Evolutionary conservation across 495 filamentous ascomycete species (phyloP).

Genomic region (Jackrogersella minutella): DNA sequence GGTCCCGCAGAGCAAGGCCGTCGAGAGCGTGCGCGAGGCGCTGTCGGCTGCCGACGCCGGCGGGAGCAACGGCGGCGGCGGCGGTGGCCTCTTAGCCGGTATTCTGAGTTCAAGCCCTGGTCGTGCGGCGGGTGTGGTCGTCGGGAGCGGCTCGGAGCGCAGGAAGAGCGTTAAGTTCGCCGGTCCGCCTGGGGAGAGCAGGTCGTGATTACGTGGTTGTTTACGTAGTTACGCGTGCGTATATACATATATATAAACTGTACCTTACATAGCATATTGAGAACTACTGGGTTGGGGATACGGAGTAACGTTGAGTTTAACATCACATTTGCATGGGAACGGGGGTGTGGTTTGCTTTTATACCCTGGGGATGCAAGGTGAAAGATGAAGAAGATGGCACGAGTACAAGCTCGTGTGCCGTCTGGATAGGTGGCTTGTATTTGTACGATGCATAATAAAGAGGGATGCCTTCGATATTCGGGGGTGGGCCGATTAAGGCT

Average conservation of each 20-base stretch:
- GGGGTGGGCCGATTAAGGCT: too few species aligned
- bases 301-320: too few species aligned
- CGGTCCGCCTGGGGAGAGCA: conserved; percentile 30
- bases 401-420: neutral
- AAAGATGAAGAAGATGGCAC: neutral
- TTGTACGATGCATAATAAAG: neutral
- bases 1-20: conserved; percentile 61
- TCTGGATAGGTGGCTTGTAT: neutral
- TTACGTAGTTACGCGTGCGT: neutral
- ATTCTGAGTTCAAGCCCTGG: conserved; percentile 59
- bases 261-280: too few species aligned
- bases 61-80: neutral
- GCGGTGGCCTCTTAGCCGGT: conserved; percentile 27
- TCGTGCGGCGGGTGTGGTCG: conserved; percentile 22
- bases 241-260: neutral
- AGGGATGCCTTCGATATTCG: too few species aligned
- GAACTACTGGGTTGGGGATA: too few species aligned
- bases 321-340: too few species aligned
- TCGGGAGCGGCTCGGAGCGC: conserved; percentile 51
- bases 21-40: conserved; percentile 60
- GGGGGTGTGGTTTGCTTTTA: too few species aligned
- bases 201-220: neutral
- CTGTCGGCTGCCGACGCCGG: conserved; percentile 33
- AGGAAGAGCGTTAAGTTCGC: conserved; percentile 66
- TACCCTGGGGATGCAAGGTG: too few species aligned